phyloP scores from a whole-genome alignment of 2,329 filamentous ascomycete genomes.

The Aspergillus felis region DNA sequence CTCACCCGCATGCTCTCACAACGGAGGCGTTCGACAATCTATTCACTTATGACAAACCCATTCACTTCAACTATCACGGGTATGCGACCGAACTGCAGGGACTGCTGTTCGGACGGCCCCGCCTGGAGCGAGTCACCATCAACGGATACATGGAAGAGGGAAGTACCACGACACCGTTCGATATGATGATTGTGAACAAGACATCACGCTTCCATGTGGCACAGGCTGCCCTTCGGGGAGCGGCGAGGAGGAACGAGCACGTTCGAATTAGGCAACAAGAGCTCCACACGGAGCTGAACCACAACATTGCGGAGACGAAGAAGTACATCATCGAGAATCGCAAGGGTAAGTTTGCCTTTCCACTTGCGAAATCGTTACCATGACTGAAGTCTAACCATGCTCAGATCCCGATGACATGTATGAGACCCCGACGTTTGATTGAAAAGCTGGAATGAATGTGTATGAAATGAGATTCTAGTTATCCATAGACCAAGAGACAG shows the following conservation, averaged over 20 bases:
- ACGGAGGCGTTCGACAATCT: slow-evolving; percentile 51
- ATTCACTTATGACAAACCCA: slow-evolving; percentile 53
- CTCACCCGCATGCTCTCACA: slow-evolving; percentile 57
- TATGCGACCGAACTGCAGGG: slow-evolving; percentile 60
- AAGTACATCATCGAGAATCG: slow-evolving; percentile 52
- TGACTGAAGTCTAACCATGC: slow-evolving; percentile 2
- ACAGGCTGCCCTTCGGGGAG: slow-evolving; percentile 50
- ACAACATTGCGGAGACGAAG: slow-evolving; percentile 47
- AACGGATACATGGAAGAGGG: slow-evolving; percentile 63
- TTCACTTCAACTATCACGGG: slow-evolving; percentile 67
- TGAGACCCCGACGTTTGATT: slow-evolving; percentile 44
- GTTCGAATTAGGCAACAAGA: slow-evolving; percentile 46
- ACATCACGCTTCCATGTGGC: slow-evolving; percentile 60
- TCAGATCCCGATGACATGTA: slow-evolving; percentile 53
- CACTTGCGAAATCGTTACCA: neutral
- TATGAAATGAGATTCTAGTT: neutral
- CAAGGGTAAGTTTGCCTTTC: slow-evolving; percentile 42
- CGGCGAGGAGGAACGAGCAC: slow-evolving; percentile 45
- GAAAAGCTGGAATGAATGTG: neutral
- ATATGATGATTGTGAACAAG: slow-evolving; percentile 64
- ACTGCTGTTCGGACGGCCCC: slow-evolving; percentile 56
- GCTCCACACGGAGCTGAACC: slow-evolving; percentile 46
- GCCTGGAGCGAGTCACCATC: slow-evolving; percentile 52
- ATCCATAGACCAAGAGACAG: neutral
- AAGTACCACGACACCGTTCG: slow-evolving; percentile 64